phyloP scores from a whole-genome alignment of 805 yeast species.

The Isabelozyma pseudorhagii region DNA sequence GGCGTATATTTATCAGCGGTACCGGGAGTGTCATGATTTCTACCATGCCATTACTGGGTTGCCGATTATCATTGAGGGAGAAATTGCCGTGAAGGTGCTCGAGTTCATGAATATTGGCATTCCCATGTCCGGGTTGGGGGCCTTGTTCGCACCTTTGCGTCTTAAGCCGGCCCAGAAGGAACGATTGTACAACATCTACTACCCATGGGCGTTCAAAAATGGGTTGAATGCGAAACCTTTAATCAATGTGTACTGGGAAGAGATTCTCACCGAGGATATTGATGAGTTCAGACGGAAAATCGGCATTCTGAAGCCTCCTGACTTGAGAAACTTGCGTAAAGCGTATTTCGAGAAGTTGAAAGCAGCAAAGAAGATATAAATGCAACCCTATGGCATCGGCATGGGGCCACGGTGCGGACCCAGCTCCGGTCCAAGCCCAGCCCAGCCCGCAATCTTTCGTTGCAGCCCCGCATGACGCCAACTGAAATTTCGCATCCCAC shows the following conservation, averaged over 20 bases:
- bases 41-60: slow-evolving; percentile 89
- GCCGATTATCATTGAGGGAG: slow-evolving; percentile 95
- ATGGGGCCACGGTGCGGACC: too few relatives aligned
- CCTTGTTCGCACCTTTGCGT: slow-evolving; percentile 82
- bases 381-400: not conserved
- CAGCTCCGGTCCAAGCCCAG: not conserved
- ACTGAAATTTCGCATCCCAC: not conserved
- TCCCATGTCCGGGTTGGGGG: slow-evolving; percentile 94
- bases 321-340: slow-evolving; percentile 64
- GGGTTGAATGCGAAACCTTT: slow-evolving; percentile 74
- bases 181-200: slow-evolving; percentile 63
- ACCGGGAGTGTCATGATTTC: slow-evolving; percentile 95
- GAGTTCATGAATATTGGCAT: slow-evolving; percentile 90
- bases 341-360: slow-evolving; percentile 30
- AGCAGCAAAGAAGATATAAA: slow-evolving; percentile 12
- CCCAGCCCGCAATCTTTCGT: too few relatives aligned
- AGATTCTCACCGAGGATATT: slow-evolving; percentile 67
- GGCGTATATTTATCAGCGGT: slow-evolving; percentile 90
- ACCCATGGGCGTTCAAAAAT: slow-evolving; percentile 83
- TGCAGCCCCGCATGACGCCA: not conserved
- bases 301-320: slow-evolving; percentile 72
- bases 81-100: slow-evolving; percentile 85
- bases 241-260: slow-evolving; percentile 91
- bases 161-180: slow-evolving; percentile 60
- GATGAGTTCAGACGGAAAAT: slow-evolving; percentile 67